Percentiles rank a stretch among this genome's conserved stretches.
Evolutionary conservation across 768 basidiomycete genomes (phyloP).

Genomic region (Tricholoma terreum): DNA sequence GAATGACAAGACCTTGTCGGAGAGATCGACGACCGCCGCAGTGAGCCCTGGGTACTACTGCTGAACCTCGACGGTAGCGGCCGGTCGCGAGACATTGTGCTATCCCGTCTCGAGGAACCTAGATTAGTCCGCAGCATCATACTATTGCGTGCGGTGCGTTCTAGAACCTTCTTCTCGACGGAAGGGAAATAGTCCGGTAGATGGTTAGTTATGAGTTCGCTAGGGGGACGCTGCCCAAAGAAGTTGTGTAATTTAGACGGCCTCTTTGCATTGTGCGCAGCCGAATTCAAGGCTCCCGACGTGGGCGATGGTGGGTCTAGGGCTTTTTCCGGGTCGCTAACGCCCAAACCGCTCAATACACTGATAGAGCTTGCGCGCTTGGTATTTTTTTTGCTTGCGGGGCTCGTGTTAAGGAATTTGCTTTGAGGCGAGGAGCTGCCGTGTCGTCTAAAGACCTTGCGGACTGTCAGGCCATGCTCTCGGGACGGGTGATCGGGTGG

Average conservation of each 20-base stretch:
- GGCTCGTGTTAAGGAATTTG: slow-evolving; percentile 19
- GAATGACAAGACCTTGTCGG: slow-evolving; percentile 46
- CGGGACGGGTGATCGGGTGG: slow-evolving; percentile 75
- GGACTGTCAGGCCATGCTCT: slow-evolving; percentile 75
- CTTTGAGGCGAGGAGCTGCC: slow-evolving; percentile 32
- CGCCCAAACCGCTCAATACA: slow-evolving; percentile 90
- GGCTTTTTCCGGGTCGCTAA: slow-evolving; percentile 70
- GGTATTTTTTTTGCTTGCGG: slow-evolving; percentile 52
- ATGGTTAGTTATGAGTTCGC: slow-evolving; percentile 94
- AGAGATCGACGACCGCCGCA: slow-evolving; percentile 38
- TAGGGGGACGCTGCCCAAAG: slow-evolving; percentile 96
- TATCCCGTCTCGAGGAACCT: slow-evolving; percentile 41
- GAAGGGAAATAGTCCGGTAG: slow-evolving; percentile 93
- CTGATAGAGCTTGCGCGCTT: slow-evolving; percentile 95
- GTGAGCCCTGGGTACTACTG: slow-evolving; percentile 55
- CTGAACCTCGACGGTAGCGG: slow-evolving; percentile 57
- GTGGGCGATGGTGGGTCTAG: slow-evolving; percentile 60
- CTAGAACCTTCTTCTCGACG: slow-evolving; percentile 86
- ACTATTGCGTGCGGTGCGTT: slow-evolving; percentile 85
- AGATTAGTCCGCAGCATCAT: slow-evolving; percentile 64
- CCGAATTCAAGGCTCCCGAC: slow-evolving; percentile 28
- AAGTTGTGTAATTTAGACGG: slow-evolving; percentile 87
- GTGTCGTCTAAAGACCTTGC: slow-evolving; percentile 46
- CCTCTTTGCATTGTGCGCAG: slow-evolving; percentile 41
- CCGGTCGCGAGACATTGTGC: slow-evolving; percentile 47